These are phyloP conservation scores for Russula sp. DNA, from an alignment of 768 basidiomycete species.

Conservation along the genomic window DNA sequence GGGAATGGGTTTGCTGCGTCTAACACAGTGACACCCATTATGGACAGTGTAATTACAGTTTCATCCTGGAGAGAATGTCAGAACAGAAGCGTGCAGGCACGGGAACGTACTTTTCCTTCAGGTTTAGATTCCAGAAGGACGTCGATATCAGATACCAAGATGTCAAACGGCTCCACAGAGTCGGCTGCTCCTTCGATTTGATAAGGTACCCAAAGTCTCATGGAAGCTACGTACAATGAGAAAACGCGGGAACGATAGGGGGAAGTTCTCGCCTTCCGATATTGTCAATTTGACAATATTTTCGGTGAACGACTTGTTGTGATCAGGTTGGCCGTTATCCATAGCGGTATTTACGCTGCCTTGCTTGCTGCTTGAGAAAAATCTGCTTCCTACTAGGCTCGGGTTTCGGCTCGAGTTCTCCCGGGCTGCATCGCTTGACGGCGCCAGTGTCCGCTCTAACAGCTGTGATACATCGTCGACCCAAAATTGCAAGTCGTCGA, in stretches of 20 bases:
- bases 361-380: conserved; percentile 46
- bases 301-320: conserved; percentile 32
- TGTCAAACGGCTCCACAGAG: conserved; percentile 42
- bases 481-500: conserved; percentile 83
- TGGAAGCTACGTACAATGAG: conserved; percentile 29
- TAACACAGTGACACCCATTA: conserved; percentile 55
- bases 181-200: conserved; percentile 26
- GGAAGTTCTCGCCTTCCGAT: conserved; percentile 31
- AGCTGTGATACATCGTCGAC: conserved; percentile 82
- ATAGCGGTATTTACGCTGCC: conserved; percentile 36
- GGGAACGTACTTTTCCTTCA: conserved; percentile 54
- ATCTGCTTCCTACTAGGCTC: conserved; percentile 75
- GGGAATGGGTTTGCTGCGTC: conserved; percentile 39
- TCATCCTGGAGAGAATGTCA: conserved; percentile 47
- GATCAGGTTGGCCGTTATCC: conserved; percentile 29
- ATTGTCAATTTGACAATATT: conserved; percentile 46
- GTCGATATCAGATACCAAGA: conserved; percentile 57
- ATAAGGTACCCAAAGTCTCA: conserved; percentile 49
- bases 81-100: not conserved
- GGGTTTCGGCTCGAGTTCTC: conserved; percentile 44
- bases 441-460: conserved; percentile 41
- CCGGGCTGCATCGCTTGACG: conserved; percentile 27
- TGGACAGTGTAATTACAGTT: conserved; percentile 54
- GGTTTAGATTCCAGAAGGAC: conserved; percentile 60
- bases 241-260: not conserved